Conservation (phyloP, 1,284 basidiomycete genomes). For the Naganishia sp. region DNA sequence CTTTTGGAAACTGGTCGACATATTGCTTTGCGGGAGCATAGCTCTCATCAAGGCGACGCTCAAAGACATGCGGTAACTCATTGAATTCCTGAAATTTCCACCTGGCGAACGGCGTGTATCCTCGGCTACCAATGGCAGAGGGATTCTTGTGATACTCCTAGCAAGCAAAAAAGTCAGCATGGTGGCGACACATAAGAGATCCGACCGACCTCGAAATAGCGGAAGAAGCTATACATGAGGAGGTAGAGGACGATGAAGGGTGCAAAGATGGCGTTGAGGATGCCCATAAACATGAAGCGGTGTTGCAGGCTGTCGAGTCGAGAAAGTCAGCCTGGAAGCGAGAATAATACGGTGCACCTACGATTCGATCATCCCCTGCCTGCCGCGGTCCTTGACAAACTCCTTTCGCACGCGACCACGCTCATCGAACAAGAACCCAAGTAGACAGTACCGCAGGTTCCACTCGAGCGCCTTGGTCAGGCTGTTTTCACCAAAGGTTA, state of each 20-base stretch:
- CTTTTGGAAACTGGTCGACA: constrained; percentile 96
- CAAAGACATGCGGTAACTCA: constrained; percentile 91
- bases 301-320: constrained; percentile 64
- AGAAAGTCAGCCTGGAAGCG: background rate
- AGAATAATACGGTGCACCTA: background rate
- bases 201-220: constrained; percentile 85
- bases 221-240: constrained; percentile 97
- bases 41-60: constrained; percentile 78
- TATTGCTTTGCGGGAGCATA: constrained; percentile 90
- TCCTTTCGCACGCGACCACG: constrained; percentile 84
- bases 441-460: constrained; percentile 91
- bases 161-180: constrained; percentile 7
- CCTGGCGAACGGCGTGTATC: constrained; percentile 90
- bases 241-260: constrained; percentile 98
- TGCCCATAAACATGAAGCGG: constrained; percentile 93
- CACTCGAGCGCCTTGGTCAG: constrained; percentile 90
- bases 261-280: constrained; percentile 89
- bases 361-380: constrained; percentile 17
- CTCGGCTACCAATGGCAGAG: constrained; percentile 83
- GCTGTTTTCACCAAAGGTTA: constrained; percentile 50
- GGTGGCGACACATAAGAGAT: too few relatives aligned
- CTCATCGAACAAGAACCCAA: constrained; percentile 88
- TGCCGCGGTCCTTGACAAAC: constrained; percentile 68
- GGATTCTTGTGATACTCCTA: constrained; percentile 99
- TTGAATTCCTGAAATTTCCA: constrained; percentile 99